phyloP scores from a whole-genome alignment of 2,329 filamentous ascomycete species.

The Aureobasidium melanogenum region DNA sequence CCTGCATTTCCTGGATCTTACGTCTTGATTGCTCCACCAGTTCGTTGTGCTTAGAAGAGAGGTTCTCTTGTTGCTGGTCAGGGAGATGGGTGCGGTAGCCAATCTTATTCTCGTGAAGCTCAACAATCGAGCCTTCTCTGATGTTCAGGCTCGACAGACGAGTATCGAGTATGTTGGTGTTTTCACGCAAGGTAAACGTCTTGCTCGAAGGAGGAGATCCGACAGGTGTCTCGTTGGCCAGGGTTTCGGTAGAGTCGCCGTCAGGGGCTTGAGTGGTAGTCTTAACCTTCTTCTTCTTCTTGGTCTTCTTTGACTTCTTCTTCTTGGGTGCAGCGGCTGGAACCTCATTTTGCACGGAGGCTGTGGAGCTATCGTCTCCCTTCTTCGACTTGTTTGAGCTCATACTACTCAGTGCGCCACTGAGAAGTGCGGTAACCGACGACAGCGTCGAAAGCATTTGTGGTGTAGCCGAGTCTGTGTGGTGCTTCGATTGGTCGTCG shows the following conservation, averaged over 20 bases:
- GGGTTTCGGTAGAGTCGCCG: neutral
- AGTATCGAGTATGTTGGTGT: neutral
- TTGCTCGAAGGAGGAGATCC: neutral
- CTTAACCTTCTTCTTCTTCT: conserved; percentile 9
- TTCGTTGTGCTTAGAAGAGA: neutral
- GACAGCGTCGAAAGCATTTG: neutral
- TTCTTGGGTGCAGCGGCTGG: neutral
- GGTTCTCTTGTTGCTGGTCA: neutral
- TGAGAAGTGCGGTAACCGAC: neutral
- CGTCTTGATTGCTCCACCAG: neutral
- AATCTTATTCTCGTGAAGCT: neutral
- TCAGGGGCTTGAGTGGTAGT: neutral
- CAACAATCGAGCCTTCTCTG: neutral
- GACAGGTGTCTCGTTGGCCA: neutral
- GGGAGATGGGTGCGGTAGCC: neutral
- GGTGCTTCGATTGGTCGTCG: neutral
- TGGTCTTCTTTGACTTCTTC: neutral
- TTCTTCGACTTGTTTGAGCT: neutral
- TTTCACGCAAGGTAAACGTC: neutral
- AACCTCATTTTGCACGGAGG: neutral
- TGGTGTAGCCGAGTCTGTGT: neutral
- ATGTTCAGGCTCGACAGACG: neutral
- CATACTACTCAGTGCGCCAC: conserved; percentile 1
- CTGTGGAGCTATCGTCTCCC: neutral
- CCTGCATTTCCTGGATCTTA: neutral